Evolutionary conservation across 768 basidiomycete genomes (phyloP), one percentile per base, ranked within the genome.

Genomic region (Leccinum broughii): DNA sequence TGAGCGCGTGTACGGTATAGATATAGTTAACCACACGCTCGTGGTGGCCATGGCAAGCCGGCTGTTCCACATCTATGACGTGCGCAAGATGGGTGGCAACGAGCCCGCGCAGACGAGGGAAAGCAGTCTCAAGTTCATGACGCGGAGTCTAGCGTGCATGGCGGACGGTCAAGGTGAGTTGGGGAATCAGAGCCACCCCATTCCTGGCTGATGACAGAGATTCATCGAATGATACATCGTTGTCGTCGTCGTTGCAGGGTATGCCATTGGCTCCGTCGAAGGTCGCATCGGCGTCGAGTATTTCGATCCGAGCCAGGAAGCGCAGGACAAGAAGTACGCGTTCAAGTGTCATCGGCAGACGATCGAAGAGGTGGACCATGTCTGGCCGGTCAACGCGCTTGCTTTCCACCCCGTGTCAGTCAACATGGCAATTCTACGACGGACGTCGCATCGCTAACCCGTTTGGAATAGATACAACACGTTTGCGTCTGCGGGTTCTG

Each of bases 241-340:
- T 41, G 6, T 41, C n/a, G 17, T 28, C 3, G 41, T 57, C 28
- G 28, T 28, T 20, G 15, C 67, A 92, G 95, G 96, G 11, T 99
- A 93, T 74, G 95, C 95, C 11, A 93, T 89, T 0, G 92, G 90
- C 0, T 95, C 93, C 0, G 93, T 95, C 14, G 97, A 99, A 68
- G 97, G 97, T 1, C 84, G 97, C 24, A 97, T 98, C 59, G 94
- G 95, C 0, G 95, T 98, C 32, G 97, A 99, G 73, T 99, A 96
- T 73, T 95, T 97, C 66, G 93, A 98, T 64, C 86, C 92, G 2
- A 84, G 84, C 4, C 81, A 87, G 0, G 84, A 85, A 26, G 80
- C 82, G 0, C 96, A 98, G 73, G 87, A 89, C n/a, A 81, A 84
- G 65, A 88, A 74, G 26, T 75, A 87, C 73, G 97, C 97, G 3